A percentile compares a stretch with the other conserved stretches of the same genome.
These are phyloP conservation scores for Talaromyces liani DNA, from an alignment of 495 filamentous ascomycete genomes.

Conservation along the genomic window DNA sequence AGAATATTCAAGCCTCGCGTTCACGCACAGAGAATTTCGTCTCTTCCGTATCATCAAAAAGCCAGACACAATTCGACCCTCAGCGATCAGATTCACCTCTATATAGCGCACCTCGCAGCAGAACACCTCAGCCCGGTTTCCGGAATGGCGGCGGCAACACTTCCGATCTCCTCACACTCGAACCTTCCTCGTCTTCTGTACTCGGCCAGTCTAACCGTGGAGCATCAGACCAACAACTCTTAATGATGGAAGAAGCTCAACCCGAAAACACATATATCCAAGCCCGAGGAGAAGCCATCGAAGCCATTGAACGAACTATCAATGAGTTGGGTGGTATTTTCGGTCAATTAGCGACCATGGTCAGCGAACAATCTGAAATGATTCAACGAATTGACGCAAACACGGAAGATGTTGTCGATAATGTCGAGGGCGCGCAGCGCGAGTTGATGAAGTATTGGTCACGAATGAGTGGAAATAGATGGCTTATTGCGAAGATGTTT, in stretches of 20 bases:
- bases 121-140: slow-evolving; percentile 53
- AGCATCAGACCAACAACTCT: slow-evolving; percentile 77
- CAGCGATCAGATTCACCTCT: slow-evolving; percentile 67
- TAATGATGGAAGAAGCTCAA: slow-evolving; percentile 92
- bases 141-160: slow-evolving; percentile 34
- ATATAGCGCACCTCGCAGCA: slow-evolving; percentile 71
- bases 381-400: slow-evolving; percentile 91
- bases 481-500: slow-evolving; percentile 99
- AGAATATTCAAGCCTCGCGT: slow-evolving; percentile 94
- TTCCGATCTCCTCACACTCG: slow-evolving; percentile 75
- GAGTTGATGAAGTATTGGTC: slow-evolving; percentile 95
- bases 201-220: slow-evolving; percentile 33
- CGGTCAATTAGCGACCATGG: slow-evolving; percentile 94
- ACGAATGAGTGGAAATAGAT: slow-evolving; percentile 85
- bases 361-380: slow-evolving; percentile 93
- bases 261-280: slow-evolving; percentile 83
- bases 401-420: slow-evolving; percentile 92
- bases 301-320: slow-evolving; percentile 93
- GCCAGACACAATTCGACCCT: slow-evolving; percentile 53
- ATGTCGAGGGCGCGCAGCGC: slow-evolving; percentile 90
- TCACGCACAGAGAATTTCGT: slow-evolving; percentile 94
- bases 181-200: slow-evolving; percentile 58
- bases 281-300: slow-evolving; percentile 90
- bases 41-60: slow-evolving; percentile 75
- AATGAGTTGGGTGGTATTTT: slow-evolving; percentile 92